Conservation (phyloP, 805 yeast genomes). For the Maudiozyma serrabonitensis region DNA sequence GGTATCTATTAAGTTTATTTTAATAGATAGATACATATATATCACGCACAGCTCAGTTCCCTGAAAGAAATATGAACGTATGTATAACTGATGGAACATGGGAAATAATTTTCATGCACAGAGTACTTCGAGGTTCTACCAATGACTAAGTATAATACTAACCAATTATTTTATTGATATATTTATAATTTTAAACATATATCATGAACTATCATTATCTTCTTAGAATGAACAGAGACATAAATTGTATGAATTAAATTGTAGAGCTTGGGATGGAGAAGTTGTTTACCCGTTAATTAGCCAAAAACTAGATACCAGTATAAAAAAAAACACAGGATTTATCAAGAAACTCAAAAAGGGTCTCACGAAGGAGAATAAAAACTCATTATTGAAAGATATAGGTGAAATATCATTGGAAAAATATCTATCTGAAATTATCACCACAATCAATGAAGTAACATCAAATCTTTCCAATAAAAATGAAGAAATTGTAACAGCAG, state of each 20-base stretch:
- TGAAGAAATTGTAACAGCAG: conserved; percentile 53
- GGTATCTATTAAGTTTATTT: no score
- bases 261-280: conserved; percentile 46
- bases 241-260: conserved; percentile 34
- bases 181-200: no score
- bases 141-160: no score
- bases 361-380: conserved; percentile 42
- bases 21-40: background rate
- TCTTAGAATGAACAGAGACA: conserved; percentile 7
- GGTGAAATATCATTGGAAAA: conserved; percentile 55
- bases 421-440: conserved; percentile 60
- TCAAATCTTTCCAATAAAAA: conserved; percentile 37
- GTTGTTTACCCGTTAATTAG: conserved; percentile 21
- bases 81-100: background rate
- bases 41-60: background rate
- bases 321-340: conserved; percentile 75
- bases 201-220: no score
- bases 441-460: conserved; percentile 56
- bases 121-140: no score
- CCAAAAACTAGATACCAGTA: conserved; percentile 53
- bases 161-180: no score
- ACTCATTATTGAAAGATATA: conserved; percentile 50
- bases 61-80: conserved; percentile 1
- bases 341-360: conserved; percentile 57
- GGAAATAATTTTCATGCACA: background rate